Evolutionary conservation across 441 rosid species (phyloP), one percentile per base, ranked within the genome.

Genomic region (Populus trichocarpa): DNA sequence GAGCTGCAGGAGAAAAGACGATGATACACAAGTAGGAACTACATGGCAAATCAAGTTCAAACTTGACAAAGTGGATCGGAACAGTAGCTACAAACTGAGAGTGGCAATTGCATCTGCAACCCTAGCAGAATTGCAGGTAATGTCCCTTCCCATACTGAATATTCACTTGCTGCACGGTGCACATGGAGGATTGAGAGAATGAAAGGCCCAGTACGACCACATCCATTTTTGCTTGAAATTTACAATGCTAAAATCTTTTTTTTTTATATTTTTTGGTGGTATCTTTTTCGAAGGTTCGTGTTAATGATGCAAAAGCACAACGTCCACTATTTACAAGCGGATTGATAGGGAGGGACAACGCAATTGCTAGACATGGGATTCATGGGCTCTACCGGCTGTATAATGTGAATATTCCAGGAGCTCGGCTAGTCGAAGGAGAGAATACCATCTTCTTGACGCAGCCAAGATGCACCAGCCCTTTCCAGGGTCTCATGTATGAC

Each of bases 351-450:
- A 92, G 89, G 77, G 99, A 94, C 80, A 96, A 96, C 77, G 70
- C 98, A 0, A 90, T 96, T 22, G 92, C 99, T 26, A 91, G 99
- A 79, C 98, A 96, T 75, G 99, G 99, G 35, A 89, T 92, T 78
- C 98, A 88, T 78, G 98, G 98, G 71, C 83, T 93, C 18, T 93
- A 93, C 83, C 85, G 98, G 88, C 89, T 96, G 12, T 96, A 83
- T 86, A 83, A 80, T 25, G 82, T 92, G 28, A 84, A 88, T 16
- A 82, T 96, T 2, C 81, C 87, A 2, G 89, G 93, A n/a, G 75
- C 63, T 33, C 73, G 75, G 78, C 87, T 94, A 66, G 77, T 83
- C 0, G 77, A 86, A 69, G 97, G 98, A 64, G 89, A 86, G 57
- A 94, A 96, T 61, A 87, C 88, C 30, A 77, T 96, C 74, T 96